phyloP scores from a whole-genome alignment of 2,329 filamentous ascomycete species.

The Fusarium sp. region DNA sequence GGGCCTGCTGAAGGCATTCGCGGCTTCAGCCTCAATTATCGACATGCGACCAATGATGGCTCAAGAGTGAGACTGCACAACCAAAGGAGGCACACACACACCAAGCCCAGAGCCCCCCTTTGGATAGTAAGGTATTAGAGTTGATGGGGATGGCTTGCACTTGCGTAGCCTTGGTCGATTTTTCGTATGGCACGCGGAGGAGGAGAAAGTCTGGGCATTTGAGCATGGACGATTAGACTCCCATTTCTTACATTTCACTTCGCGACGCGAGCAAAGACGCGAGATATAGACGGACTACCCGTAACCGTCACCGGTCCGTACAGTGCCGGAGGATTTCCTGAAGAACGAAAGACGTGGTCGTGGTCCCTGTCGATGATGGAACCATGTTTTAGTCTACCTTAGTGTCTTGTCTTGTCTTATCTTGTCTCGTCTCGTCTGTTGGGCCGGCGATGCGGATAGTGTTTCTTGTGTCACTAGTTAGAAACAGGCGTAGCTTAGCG shows the following conservation, averaged over 20 bases:
- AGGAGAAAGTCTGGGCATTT: not conserved
- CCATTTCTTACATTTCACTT: not conserved
- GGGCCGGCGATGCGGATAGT: not conserved
- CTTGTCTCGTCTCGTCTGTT: not conserved
- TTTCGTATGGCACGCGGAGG: not conserved
- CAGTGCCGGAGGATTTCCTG: not conserved
- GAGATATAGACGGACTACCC: not conserved
- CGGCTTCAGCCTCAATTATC: constrained; percentile 1
- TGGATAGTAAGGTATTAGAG: not conserved
- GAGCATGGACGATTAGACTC: not conserved
- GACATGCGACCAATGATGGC: not conserved
- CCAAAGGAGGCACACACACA: not conserved
- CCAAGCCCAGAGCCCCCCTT: not conserved
- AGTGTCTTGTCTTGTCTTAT: not conserved
- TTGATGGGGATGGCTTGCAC: constrained; percentile 13
- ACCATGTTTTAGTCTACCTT: not conserved
- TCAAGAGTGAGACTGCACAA: not conserved
- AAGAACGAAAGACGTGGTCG: not conserved
- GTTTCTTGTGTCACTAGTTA: constrained; percentile 8
- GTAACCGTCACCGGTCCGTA: not conserved
- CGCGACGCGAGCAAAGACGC: constrained; percentile 1
- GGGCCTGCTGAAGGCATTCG: constrained; percentile 2
- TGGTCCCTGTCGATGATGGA: not conserved
- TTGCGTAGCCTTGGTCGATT: constrained; percentile 2
- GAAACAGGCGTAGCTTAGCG: constrained; percentile 15